Base-by-base conservation (phyloP, 176 grass and related monocot species). In the Oryza officinalis region DNA sequence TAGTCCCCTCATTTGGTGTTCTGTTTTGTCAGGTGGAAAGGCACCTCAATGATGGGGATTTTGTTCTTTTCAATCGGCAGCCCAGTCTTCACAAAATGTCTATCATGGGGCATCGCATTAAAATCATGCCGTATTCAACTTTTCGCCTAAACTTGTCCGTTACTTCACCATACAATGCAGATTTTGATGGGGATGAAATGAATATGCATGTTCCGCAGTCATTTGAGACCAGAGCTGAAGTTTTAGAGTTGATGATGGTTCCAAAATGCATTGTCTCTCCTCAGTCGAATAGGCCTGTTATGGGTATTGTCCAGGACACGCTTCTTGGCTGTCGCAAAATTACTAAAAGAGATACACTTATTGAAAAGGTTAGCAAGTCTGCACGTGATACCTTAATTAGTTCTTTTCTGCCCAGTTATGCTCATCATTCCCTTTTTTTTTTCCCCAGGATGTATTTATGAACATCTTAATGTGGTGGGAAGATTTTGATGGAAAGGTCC, bases 381-480 rank as follows among this genome's bases (percentile, higher is more conserved):
- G 1, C 17, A 8, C 31, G 67, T 40, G 32, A 52, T 31, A 49
- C 49, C 35, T 84, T 68, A 13, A 68, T 7, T 38, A 78, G 47
- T 84, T 84, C 52, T 84, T 60, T 27, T 59, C 1, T 74, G 4
- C 84, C 54, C 25, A 31, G 46, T 85, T 81, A 71, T 67, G 37
- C 37, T 80, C 47, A 84, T 79, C 31, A 1, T 79, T 82, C 31
- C 84, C 26, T 28, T 74, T 31, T 28, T 74, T 31, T 73, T 75
- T 87, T 27, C 81, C 49, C 13, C 80, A 98, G 96, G 96, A 98
- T 88, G 93, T 98, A 77, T 98, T 98, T 91, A 95, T 98, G 92
- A 98, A 98, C 88, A 95, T 85, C 32, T 86, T 98, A 70, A 95
- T 98, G 96, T 98, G 96, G 96, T 98, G 96, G 96, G 91, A 98